These are phyloP conservation scores for Magnaporthiopsis poae DNA, from an alignment of 2,329 filamentous ascomycete species.

Conservation along the genomic window DNA sequence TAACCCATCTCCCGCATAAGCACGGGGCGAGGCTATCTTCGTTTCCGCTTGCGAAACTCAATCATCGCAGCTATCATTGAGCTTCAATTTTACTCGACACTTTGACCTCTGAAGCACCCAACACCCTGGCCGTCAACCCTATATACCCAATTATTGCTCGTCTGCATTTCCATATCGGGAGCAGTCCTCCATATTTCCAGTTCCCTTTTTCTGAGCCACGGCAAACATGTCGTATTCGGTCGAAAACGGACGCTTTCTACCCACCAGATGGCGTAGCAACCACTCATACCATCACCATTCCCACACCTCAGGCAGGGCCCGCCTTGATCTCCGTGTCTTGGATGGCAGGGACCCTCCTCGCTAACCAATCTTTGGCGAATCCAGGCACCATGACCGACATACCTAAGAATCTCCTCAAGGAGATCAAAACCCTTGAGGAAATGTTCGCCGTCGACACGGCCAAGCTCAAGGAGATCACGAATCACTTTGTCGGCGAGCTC, in stretches of 20 bases:
- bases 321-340: background rate
- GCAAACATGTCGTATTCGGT: conserved; percentile 6
- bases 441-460: conserved; percentile 66
- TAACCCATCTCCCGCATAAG: background rate
- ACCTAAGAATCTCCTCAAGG: conserved; percentile 67
- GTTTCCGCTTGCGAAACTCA: background rate
- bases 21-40: background rate
- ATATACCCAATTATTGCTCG: background rate
- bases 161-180: background rate
- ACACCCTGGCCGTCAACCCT: background rate
- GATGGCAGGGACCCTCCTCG: background rate
- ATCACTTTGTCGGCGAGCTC: conserved; percentile 82
- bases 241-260: conserved; percentile 5
- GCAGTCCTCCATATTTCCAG: background rate
- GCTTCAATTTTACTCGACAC: background rate
- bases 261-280: conserved; percentile 4
- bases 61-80: background rate
- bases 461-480: conserved; percentile 81
- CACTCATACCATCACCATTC: conserved; percentile 6
- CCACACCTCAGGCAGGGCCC: conserved; percentile 8
- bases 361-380: background rate
- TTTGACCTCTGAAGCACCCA: background rate
- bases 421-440: conserved; percentile 77
- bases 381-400: conserved; percentile 87
- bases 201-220: background rate